Evolutionary conservation across 2,329 filamentous ascomycete species (phyloP), one percentile per base, ranked within the genome.

Genomic region (Cladosporium velox): DNA sequence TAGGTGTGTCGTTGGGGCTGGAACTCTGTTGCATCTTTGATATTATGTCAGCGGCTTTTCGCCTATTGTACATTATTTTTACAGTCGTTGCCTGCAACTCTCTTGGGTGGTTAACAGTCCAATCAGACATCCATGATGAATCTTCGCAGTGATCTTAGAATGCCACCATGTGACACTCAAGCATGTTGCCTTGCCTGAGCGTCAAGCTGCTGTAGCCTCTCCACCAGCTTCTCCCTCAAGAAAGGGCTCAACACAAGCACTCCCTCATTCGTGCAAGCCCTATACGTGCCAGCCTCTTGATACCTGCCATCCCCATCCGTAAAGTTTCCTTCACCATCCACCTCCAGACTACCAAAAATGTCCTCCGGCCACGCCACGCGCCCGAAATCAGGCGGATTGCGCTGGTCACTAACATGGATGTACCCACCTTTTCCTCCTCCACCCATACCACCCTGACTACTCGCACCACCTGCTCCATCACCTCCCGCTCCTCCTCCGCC

Each of bases 351-450:
- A 15, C 87, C 87, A 72, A 89, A 86, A 59, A 89, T 89, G 76
- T 89, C 87, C 73, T 89, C 87, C 0, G 87, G 87, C 83, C 84
- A 87, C 61, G 87, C 85, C 68, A 88, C 88, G n/a, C 87, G 75
- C 1, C 87, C 87, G 75, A 82, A 89, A 67, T 89, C 87, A 2
- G 87, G 87, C 41, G 87, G 86, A 67, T 85, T 83, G 67, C 87
- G 78, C 72, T 76, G 75, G 71, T 89, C 87, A 44, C 83, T 87
- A n/a, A 89, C 80, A 72, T 89, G 87, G 49, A 89, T 85, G 78
- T 83, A 88, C 1, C 87, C 87, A 24, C 87, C 87, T 69, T 84
- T 78, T 1, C 86, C 86, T 18, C 78, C 86, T 21, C 85, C 83
- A 2, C 86, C 86, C 66, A 80, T 81, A 60, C 86, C 87, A 21